Conservation (phyloP, 768 basidiomycete species). For the Pisolithus albus region DNA sequence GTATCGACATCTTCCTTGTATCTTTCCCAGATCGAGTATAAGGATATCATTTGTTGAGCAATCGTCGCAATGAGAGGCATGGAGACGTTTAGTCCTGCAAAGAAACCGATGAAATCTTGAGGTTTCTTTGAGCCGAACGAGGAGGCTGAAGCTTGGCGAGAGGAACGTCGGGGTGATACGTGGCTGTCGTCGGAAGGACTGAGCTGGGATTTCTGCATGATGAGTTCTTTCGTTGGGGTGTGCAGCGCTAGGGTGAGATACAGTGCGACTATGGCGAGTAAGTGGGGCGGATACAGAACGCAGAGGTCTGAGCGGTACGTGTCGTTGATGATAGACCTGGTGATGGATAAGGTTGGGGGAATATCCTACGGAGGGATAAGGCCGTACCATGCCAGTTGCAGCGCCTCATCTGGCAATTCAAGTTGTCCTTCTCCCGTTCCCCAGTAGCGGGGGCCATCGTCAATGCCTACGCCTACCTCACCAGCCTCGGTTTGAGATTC, state of each 20-base stretch:
- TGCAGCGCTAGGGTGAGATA: constrained; percentile 83
- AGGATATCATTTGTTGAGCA: constrained; percentile 82
- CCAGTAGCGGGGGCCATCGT: constrained; percentile 65
- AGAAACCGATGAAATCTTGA: constrained; percentile 72
- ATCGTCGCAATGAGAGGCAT: constrained; percentile 76
- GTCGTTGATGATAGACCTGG: constrained; percentile 94
- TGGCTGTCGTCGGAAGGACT: constrained; percentile 13
- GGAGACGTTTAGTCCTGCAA: constrained; percentile 82
- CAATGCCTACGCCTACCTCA: constrained; percentile 45
- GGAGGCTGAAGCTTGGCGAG: constrained; percentile 38
- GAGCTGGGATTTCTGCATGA: constrained; percentile 32
- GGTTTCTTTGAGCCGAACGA: constrained; percentile 29
- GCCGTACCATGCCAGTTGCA: constrained; percentile 88
- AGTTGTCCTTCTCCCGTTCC: constrained; percentile 75
- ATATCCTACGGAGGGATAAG: neutral
- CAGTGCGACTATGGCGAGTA: constrained; percentile 88
- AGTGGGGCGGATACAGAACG: constrained; percentile 90
- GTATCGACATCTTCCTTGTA: constrained; percentile 61
- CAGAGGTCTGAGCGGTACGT: constrained; percentile 90
- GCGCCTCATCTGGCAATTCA: constrained; percentile 63
- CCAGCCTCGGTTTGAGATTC: constrained; percentile 48
- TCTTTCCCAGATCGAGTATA: constrained; percentile 85
- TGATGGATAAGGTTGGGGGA: neutral
- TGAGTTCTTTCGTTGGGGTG: constrained; percentile 42
- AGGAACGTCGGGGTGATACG: constrained; percentile 47